Percentiles rank a stretch among this genome's conserved stretches.
Conservation (phyloP, 116 monocot species). For the Phalaenopsis hybrid region DNA sequence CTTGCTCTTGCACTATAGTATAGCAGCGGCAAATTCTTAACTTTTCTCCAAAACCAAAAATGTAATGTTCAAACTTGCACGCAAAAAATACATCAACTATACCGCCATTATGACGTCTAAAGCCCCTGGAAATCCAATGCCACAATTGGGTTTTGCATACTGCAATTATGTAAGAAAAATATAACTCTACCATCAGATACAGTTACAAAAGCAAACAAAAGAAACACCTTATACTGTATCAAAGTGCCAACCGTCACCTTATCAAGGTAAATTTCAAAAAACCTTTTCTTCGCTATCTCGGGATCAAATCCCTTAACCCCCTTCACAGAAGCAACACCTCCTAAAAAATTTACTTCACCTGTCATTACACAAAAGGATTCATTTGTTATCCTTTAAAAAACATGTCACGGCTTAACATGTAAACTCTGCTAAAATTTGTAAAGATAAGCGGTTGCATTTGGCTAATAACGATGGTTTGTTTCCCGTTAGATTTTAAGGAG, state of each 20-base stretch:
- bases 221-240: background rate
- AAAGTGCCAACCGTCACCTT: constrained; percentile 36
- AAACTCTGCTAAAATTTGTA: background rate
- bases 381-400: too few relatives aligned
- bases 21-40: background rate
- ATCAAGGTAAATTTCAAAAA: constrained; percentile 91
- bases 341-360: constrained; percentile 96
- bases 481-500: too few relatives aligned
- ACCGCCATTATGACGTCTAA: constrained; percentile 83
- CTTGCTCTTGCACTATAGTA: constrained; percentile 56
- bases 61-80: background rate
- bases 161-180: constrained; percentile 23
- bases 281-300: constrained; percentile 65
- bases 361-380: background rate
- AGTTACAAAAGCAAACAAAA: background rate
- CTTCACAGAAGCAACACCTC: constrained; percentile 81
- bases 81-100: background rate
- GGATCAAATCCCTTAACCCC: constrained; percentile 63
- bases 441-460: background rate
- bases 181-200: background rate
- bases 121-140: constrained; percentile 94
- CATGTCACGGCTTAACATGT: too few relatives aligned
- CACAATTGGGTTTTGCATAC: constrained; percentile 93
- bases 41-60: background rate
- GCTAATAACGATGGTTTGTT: background rate